Conservation (phyloP, 2,329 filamentous ascomycete genomes). For the Pestalotiopsis fici region DNA sequence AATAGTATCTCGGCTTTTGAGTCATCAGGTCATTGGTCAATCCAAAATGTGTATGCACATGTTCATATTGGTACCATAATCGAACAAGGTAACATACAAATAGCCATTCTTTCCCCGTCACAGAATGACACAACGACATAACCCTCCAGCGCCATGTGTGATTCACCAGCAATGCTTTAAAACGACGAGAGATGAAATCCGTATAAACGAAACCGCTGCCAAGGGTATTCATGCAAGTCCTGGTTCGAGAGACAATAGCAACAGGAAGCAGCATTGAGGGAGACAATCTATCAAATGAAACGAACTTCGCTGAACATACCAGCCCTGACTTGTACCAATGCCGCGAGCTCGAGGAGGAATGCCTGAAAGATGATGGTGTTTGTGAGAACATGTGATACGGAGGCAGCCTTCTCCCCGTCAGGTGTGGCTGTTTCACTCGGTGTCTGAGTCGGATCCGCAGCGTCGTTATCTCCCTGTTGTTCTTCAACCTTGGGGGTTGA, state of each 20-base stretch:
- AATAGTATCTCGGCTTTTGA: background rate
- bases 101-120: background rate
- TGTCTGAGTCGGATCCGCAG: conserved; percentile 17
- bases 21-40: background rate
- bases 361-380: conserved; percentile 80
- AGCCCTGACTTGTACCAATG: conserved; percentile 73
- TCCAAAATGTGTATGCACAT: background rate
- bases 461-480: conserved; percentile 16
- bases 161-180: background rate
- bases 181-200: background rate
- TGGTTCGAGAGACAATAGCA: background rate
- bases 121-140: background rate
- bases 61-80: conserved; percentile 3
- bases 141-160: background rate
- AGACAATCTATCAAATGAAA: conserved; percentile 43
- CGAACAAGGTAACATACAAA: background rate
- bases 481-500: conserved; percentile 19
- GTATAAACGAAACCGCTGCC: background rate
- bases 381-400: conserved; percentile 76
- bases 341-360: conserved; percentile 76
- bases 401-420: conserved; percentile 49
- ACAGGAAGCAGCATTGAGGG: conserved; percentile 1
- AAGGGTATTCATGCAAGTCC: background rate
- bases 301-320: conserved; percentile 76
- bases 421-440: conserved; percentile 21